phyloP scores from a whole-genome alignment of 305 asterid species.

The Caryopteris hybrid region DNA sequence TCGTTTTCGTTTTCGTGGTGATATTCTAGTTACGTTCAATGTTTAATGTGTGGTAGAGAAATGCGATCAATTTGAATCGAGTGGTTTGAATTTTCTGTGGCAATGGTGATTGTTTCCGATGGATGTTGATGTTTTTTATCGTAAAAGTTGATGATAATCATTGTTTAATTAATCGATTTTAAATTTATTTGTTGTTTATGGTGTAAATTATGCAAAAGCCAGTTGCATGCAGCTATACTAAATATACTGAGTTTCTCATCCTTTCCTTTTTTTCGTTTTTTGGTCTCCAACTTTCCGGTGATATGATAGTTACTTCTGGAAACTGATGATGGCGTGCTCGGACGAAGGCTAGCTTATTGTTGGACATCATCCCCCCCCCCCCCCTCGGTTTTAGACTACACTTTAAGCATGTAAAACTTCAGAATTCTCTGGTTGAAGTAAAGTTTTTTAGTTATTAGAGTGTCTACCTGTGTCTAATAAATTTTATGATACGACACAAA shows the following conservation, averaged over 20 bases:
- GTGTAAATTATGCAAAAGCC: not conserved
- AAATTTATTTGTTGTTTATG: not conserved
- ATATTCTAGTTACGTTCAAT: not conserved
- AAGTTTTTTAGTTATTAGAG: not conserved
- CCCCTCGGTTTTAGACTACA: too few relatives aligned
- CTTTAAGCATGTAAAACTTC: not conserved
- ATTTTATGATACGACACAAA: not conserved
- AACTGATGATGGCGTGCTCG: not conserved
- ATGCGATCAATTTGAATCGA: not conserved
- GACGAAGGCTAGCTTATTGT: not conserved
- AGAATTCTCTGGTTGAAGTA: not conserved
- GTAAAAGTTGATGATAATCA: not conserved
- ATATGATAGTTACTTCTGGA: not conserved
- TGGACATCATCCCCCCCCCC: not conserved
- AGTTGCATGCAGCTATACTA: constrained; percentile 6
- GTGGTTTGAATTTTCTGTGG: not conserved
- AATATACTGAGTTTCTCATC: not conserved
- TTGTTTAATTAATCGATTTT: not conserved
- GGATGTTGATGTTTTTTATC: not conserved
- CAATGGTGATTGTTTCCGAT: not conserved
- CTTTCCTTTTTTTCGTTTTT: too few relatives aligned
- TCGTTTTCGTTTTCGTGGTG: not conserved
- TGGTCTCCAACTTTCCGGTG: too few relatives aligned
- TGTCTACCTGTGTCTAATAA: not conserved
- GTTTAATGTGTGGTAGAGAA: not conserved